Evolutionary conservation across 2,329 filamentous ascomycete species (phyloP), one percentile per base, ranked within the genome.

Genomic region (Xylariaceae sp.): DNA sequence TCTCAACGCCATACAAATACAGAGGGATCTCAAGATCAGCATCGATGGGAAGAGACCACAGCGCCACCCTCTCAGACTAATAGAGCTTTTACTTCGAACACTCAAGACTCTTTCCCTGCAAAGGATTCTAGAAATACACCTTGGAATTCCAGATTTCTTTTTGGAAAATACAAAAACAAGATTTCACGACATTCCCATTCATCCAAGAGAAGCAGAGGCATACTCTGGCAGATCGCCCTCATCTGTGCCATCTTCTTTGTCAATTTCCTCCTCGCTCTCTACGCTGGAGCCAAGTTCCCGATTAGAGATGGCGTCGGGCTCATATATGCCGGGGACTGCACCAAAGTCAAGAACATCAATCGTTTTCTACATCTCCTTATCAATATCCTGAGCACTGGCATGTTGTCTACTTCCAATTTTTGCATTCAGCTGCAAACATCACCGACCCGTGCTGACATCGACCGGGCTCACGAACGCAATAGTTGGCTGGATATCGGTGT

Each of bases 401-500:
- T 52, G 44, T 47, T 54, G 11, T 49, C 44, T 12, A 42, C 49
- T 7, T 54, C 52, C 1, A 54, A 32, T 11, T 52, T 29, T 27
- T 52, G 49, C 21, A 49, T 50, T n/a, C 43, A 52, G 22, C 14
- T 54, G 5, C 52, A 52, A 25, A 49, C 44, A 11, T 42, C 52
- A 4, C 52, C 49, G 1, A 54, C 49, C 22, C 37, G 49, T 2
- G 49, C 34, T 2, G 52, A 52, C 16, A 21, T 52, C 40, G 49
- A 50, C 23, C 40, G 44, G 29, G 45, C 23, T 11, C 49, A 54
- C 20, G 40, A 37, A 11, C 33, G 25, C 2, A 36, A 42, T 12
- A 35, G 17, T 20, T 54, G 49, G 52, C 16, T 54, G 1, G 49
- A 52, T 37, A 54, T 54, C 12, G 52, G 52, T 19, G 52, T 45